Percentiles rank a stretch among this genome's conserved stretches.
Conservation (phyloP, 345 rosid genomes). For the Eutrema japonicum region DNA sequence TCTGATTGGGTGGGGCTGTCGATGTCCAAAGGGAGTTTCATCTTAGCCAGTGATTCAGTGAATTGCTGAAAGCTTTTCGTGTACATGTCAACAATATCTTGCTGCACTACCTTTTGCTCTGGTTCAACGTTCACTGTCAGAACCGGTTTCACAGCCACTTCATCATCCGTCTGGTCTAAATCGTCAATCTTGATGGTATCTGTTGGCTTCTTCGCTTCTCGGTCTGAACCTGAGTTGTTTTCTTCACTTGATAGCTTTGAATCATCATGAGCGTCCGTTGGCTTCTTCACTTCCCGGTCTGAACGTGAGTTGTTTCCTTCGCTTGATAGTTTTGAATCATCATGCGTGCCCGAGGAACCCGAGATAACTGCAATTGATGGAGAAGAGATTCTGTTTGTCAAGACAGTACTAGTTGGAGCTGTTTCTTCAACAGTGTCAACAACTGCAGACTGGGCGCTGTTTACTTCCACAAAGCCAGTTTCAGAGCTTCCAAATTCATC, state of each 20-base stretch:
- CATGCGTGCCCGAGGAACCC: conserved; percentile 46
- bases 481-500: conserved; percentile 52
- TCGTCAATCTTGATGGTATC: conserved; percentile 36
- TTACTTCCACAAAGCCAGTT: conserved; percentile 52
- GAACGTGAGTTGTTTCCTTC: conserved; percentile 45
- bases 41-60: conserved; percentile 94
- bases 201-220: conserved; percentile 44
- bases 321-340: conserved; percentile 52
- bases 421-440: conserved; percentile 45
- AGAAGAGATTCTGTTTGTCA: conserved; percentile 74
- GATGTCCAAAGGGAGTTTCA: conserved; percentile 91
- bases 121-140: conserved; percentile 58
- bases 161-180: conserved; percentile 37
- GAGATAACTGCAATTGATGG: conserved; percentile 53
- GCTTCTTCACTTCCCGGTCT: conserved; percentile 42
- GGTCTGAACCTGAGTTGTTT: conserved; percentile 45
- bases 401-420: conserved; percentile 69
- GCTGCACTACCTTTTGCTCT: conserved; percentile 82
- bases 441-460: conserved; percentile 49
- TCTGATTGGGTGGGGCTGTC: conserved; percentile 77
- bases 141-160: conserved; percentile 54
- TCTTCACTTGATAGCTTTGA: conserved; percentile 48
- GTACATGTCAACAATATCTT: conserved; percentile 95
- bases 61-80: conserved; percentile 98
- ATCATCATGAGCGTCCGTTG: conserved; percentile 46